phyloP scores from a whole-genome alignment of 2,329 filamentous ascomycete genomes.

The Epicoccum sorghinum region DNA sequence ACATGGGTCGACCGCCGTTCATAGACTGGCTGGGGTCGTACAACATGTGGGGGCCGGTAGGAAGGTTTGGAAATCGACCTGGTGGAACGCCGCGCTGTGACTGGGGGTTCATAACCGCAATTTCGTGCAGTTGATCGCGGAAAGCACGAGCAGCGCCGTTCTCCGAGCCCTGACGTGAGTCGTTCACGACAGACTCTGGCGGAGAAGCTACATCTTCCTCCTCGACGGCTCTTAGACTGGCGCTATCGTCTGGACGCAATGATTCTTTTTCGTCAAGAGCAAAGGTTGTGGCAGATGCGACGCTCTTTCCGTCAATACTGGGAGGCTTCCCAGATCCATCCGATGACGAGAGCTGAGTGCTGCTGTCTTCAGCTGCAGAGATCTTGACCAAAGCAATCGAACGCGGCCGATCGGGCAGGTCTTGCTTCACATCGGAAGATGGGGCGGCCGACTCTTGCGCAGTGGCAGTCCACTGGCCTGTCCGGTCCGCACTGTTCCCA shows the following conservation, averaged over 20 bases:
- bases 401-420: constrained; percentile 34
- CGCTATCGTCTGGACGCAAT: constrained; percentile 90
- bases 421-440: constrained; percentile 55
- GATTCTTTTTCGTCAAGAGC: constrained; percentile 98
- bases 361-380: constrained; percentile 50
- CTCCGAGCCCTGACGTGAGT: constrained; percentile 83
- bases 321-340: constrained; percentile 78
- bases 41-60: constrained; percentile 37
- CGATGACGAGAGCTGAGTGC: constrained; percentile 58
- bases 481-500: constrained; percentile 25
- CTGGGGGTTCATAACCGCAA: constrained; percentile 56
- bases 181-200: constrained; percentile 74
- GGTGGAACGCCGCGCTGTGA: constrained; percentile 46
- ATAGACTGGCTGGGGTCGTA: constrained; percentile 44
- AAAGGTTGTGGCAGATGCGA: constrained; percentile 92
- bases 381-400: constrained; percentile 41
- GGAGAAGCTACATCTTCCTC: constrained; percentile 87
- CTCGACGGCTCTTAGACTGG: constrained; percentile 87
- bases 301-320: constrained; percentile 86
- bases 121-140: constrained; percentile 62
- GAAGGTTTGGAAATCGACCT: constrained; percentile 39
- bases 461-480: constrained; percentile 32
- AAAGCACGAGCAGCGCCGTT: constrained; percentile 65
- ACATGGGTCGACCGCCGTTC: constrained; percentile 36
- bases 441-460: constrained; percentile 27